These are phyloP conservation scores for Diaporthe velutina DNA, from an alignment of 2,329 filamentous ascomycete species.

Conservation along the genomic window DNA sequence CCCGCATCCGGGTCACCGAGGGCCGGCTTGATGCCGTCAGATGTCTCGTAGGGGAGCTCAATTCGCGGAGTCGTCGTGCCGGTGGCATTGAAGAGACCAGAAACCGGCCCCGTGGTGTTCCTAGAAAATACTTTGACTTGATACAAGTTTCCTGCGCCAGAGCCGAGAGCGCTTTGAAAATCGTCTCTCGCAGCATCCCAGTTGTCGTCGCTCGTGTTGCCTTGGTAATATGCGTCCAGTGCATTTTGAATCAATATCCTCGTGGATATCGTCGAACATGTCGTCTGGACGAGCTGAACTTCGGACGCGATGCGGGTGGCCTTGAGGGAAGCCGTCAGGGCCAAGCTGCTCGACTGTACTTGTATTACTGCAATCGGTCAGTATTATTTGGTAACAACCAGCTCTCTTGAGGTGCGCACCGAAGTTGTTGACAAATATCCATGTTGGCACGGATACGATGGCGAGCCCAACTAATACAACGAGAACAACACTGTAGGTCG, in stretches of 20 bases:
- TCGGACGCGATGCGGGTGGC: conserved; percentile 84
- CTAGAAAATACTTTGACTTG: conserved; percentile 82
- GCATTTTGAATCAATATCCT: conserved; percentile 70
- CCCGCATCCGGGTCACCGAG: conserved; percentile 75
- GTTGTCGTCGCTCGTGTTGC: conserved; percentile 68
- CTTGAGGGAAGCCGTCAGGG: conserved; percentile 87
- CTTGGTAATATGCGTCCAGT: conserved; percentile 64
- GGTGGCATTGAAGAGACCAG: conserved; percentile 76
- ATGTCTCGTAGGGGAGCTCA: conserved; percentile 70
- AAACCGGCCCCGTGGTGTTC: conserved; percentile 68
- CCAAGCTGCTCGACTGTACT: conserved; percentile 72
- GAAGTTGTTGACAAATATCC: conserved; percentile 69
- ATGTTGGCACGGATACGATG: conserved; percentile 83
- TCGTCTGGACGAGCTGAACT: conserved; percentile 82
- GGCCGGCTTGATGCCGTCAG: conserved; percentile 69
- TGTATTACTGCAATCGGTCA: conserved; percentile 51
- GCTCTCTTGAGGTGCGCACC: neutral
- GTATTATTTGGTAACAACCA: neutral
- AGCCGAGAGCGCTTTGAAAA: conserved; percentile 76
- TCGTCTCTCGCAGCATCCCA: conserved; percentile 75
- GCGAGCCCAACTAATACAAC: conserved; percentile 81
- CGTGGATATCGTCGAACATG: conserved; percentile 78
- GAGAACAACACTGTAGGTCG: conserved; percentile 68
- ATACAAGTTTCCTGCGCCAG: conserved; percentile 68
- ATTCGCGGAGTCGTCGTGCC: conserved; percentile 62